Percentiles rank a stretch among this genome's conserved stretches.
These are phyloP conservation scores for Malassezia psittaci DNA, from an alignment of 1,284 basidiomycete species.

Conservation along the genomic window DNA sequence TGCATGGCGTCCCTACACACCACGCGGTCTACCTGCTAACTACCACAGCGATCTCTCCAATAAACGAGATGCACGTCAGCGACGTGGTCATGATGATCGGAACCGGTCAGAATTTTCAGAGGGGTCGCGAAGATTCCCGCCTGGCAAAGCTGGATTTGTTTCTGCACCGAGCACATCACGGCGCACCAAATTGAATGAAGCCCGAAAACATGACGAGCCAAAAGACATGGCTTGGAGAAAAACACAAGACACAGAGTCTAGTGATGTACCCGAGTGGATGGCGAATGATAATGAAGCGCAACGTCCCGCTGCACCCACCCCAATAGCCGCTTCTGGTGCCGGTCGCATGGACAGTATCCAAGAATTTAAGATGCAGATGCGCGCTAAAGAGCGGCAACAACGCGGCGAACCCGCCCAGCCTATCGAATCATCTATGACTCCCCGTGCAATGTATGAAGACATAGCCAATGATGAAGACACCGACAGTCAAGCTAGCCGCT, in stretches of 20 bases:
- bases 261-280: constrained; percentile 80
- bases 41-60: not conserved
- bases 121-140: not conserved
- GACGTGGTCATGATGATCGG: not conserved
- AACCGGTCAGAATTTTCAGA: not conserved
- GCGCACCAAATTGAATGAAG: not conserved
- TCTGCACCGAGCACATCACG: not conserved
- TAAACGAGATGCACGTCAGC: not conserved
- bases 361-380: constrained; percentile 77
- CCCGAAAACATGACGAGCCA: not conserved
- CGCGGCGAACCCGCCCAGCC: constrained; percentile 18
- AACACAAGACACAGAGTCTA: not conserved
- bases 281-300: constrained; percentile 59
- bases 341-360: constrained; percentile 63
- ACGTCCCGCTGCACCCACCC: not conserved
- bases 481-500: constrained; percentile 42
- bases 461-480: constrained; percentile 18
- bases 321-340: not conserved
- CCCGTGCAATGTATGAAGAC: not conserved
- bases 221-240: constrained; percentile 1
- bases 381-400: constrained; percentile 63
- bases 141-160: not conserved
- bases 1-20: constrained; percentile 14
- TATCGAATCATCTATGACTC: not conserved
- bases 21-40: not conserved